phyloP scores from a whole-genome alignment of 805 yeast genomes.

The Vanderwaltozyma yarrowii region DNA sequence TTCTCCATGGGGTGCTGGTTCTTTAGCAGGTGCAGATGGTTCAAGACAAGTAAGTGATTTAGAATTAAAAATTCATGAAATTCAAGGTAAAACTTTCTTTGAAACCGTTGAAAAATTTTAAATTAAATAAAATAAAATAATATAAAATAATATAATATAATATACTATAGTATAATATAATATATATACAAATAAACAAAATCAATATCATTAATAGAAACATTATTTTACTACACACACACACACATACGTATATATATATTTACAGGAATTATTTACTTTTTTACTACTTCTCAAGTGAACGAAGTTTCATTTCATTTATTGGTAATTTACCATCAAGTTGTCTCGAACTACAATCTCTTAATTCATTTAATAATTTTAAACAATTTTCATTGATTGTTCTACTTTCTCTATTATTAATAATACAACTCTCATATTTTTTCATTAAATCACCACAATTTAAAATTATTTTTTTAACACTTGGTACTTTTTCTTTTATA shows the following conservation, averaged over 20 bases:
- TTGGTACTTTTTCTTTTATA: slow-evolving; percentile 55
- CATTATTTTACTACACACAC: too few relatives aligned
- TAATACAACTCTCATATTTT: slow-evolving; percentile 58
- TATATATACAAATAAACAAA: background rate
- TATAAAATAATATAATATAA: too few relatives aligned
- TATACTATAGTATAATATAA: too few relatives aligned
- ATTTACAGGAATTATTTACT: background rate
- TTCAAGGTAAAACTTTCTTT: slow-evolving; percentile 60
- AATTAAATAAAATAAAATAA: background rate
- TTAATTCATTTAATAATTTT: slow-evolving; percentile 41
- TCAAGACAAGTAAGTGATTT: slow-evolving; percentile 53
- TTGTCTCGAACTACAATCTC: slow-evolving; percentile 45
- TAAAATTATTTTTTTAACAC: slow-evolving; percentile 57
- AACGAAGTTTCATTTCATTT: slow-evolving; percentile 10
- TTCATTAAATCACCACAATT: slow-evolving; percentile 49
- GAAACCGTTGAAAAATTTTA: slow-evolving; percentile 28
- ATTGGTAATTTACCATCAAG: slow-evolving; percentile 11
- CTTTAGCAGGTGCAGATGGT: slow-evolving; percentile 69
- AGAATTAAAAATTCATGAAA: slow-evolving; percentile 52
- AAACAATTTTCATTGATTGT: slow-evolving; percentile 42
- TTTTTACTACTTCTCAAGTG: background rate
- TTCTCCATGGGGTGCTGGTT: slow-evolving; percentile 82
- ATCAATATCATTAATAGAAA: too few relatives aligned
- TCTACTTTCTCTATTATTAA: slow-evolving; percentile 30
- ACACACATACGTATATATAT: too few relatives aligned